Evolutionary conservation across 306 rosid genomes (phyloP), one percentile per base, ranked within the genome.

Genomic region (Purshia tridentata): DNA sequence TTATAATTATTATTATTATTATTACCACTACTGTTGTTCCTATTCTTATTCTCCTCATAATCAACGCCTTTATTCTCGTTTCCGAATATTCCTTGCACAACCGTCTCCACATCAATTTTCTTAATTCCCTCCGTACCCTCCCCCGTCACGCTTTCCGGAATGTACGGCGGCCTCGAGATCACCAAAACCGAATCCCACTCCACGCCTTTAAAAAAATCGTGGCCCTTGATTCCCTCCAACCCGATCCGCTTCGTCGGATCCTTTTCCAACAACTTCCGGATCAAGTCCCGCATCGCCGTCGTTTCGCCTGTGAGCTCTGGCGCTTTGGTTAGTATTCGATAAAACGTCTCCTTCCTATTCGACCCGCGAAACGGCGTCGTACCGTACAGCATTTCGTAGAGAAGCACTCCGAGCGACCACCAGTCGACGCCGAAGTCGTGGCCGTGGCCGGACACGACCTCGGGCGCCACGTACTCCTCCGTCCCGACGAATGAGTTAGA

Each of bases 391-490:
- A 94, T 76, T 76, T 91, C 98, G 61, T 94, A 85, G 7, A 94
- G 83, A 35, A 94, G 73, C 0, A 91, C 73, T 0, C 98, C 98
- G 5, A 82, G 73, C 2, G 98, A 88, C 98, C 98, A 94, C 98
- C 98, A 94, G 80, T 94, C 98, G 9, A 89, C 98, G 3, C 86
- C 77, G 42, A 91, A 94, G 35, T 86, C 76, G 59, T 94, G 98
- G 7, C 97, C 98, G 8, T 77, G 10, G 0, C 97, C 98, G 0
- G 80, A 56, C 0, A 94, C 71, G 16, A 94, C 84, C 73, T 94
- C 98, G 1, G 98, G 98, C 29, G 98, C 92, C 56, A 94, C 96
- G 77, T 94, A 94, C 77, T 94, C 98, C 82, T 94, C 98, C 0
- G 97, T 94, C 16, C 98, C 98, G 6, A 94, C 98, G 66, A 94